These are phyloP conservation scores for Schwanniomyces etchellsii DNA, from an alignment of 1,139 yeast species.

Conservation along the genomic window DNA sequence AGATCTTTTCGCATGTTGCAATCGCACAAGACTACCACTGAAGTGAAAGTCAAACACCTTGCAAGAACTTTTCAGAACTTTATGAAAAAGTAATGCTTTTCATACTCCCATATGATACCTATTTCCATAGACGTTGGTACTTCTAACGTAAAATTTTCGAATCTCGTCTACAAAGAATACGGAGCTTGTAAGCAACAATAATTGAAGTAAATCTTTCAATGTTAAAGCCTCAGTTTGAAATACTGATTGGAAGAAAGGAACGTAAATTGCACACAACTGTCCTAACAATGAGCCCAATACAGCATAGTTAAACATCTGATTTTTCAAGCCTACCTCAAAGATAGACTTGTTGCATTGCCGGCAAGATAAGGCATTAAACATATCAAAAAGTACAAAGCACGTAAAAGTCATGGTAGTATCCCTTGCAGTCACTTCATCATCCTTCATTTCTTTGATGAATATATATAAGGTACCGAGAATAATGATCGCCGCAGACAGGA, in stretches of 20 bases:
- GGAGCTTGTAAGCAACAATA: constrained; percentile 62
- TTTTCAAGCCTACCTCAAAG: constrained; percentile 69
- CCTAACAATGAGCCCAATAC: constrained; percentile 87
- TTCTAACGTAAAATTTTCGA: constrained; percentile 43
- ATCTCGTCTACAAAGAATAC: constrained; percentile 84
- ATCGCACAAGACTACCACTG: too few species aligned
- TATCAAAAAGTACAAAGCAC: constrained; percentile 88
- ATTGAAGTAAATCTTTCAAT: constrained; percentile 59
- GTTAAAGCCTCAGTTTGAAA: constrained; percentile 91
- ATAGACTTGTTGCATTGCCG: constrained; percentile 82
- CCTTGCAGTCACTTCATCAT: constrained; percentile 76
- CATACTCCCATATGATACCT: too few species aligned
- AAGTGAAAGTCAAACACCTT: too few species aligned
- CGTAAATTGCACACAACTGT: constrained; percentile 88
- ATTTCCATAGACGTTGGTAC: neutral
- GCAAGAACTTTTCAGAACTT: too few species aligned
- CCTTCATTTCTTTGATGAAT: constrained; percentile 78
- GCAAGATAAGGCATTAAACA: constrained; percentile 92
- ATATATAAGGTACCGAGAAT: constrained; percentile 77
- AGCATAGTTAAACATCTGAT: constrained; percentile 89
- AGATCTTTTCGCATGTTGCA: too few species aligned
- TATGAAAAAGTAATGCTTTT: too few species aligned
- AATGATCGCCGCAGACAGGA: constrained; percentile 70
- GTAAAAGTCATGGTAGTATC: constrained; percentile 99
- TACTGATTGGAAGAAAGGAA: constrained; percentile 84